These are phyloP conservation scores for Solanum hybrid DNA, from an alignment of 305 asterid genomes.

Conservation along the genomic window DNA sequence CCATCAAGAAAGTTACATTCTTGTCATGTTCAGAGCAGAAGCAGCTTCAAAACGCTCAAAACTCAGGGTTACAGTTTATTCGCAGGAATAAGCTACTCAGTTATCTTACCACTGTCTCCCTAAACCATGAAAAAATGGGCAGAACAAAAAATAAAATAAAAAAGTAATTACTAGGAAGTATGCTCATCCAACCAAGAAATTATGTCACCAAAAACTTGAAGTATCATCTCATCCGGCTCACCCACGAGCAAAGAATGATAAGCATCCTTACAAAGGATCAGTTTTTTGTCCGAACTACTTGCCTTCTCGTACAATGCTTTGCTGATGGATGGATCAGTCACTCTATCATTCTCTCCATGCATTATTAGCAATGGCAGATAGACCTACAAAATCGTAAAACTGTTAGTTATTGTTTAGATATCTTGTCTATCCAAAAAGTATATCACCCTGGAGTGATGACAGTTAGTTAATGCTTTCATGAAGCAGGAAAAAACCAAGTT, in stretches of 20 bases:
- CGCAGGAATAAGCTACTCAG: conserved; percentile 18
- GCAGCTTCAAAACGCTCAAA: neutral
- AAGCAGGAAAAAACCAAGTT: neutral
- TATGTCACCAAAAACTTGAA: conserved; percentile 50
- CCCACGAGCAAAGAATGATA: conserved; percentile 74
- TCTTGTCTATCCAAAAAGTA: neutral
- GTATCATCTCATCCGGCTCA: conserved; percentile 69
- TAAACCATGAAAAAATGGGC: neutral
- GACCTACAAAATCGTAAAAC: conserved; percentile 30
- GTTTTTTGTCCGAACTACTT: conserved; percentile 63
- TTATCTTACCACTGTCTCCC: neutral
- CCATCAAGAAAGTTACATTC: conserved; percentile 4
- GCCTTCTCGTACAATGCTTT: conserved; percentile 67
- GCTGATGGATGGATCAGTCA: conserved; percentile 84
- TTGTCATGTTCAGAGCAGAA: conserved; percentile 1
- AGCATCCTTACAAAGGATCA: conserved; percentile 55
- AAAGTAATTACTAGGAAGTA: neutral
- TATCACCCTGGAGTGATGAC: neutral
- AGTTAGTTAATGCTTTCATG: neutral
- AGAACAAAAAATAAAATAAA: neutral
- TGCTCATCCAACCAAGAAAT: conserved; percentile 68
- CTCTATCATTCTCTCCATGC: conserved; percentile 72
- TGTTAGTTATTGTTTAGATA: neutral
- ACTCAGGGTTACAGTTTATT: conserved; percentile 10
- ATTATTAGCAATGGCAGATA: conserved; percentile 68